These are phyloP conservation scores for Ophiocordyceps camponoti-leonardi DNA, from an alignment of 2,329 filamentous ascomycete species.

Conservation along the genomic window DNA sequence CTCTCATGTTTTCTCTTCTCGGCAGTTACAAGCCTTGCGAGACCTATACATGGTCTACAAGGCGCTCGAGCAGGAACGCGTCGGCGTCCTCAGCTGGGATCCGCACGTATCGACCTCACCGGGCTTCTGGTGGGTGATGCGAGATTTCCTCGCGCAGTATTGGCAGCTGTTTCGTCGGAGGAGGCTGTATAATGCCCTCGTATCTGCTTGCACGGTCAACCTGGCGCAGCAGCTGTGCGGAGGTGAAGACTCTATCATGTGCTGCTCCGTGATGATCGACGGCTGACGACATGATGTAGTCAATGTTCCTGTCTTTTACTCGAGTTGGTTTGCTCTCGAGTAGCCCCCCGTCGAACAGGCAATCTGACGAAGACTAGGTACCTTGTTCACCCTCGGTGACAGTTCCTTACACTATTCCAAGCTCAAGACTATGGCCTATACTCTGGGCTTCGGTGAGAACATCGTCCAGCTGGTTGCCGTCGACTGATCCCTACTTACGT, in stretches of 20 bases:
- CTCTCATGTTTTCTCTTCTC: not conserved
- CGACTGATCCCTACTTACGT: not conserved
- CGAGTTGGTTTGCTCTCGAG: slow-evolving; percentile 10
- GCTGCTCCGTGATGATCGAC: not conserved
- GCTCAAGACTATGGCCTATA: slow-evolving; percentile 11
- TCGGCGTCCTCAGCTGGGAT: slow-evolving; percentile 9
- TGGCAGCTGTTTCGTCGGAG: slow-evolving; percentile 11
- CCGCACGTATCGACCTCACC: slow-evolving; percentile 7
- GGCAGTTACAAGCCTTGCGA: slow-evolving; percentile 20
- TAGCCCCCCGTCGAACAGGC: not conserved
- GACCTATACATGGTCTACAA: slow-evolving; percentile 23
- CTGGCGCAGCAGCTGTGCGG: slow-evolving; percentile 17
- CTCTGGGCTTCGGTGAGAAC: slow-evolving; percentile 13
- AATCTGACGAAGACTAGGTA: not conserved
- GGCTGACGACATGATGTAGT: slow-evolving; percentile 6
- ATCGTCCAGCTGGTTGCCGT: not conserved
- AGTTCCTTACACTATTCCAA: slow-evolving; percentile 7
- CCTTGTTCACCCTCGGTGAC: not conserved
- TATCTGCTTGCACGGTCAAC: slow-evolving; percentile 13
- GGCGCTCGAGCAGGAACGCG: slow-evolving; percentile 12
- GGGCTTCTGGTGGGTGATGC: slow-evolving; percentile 11
- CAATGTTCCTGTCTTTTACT: slow-evolving; percentile 27
- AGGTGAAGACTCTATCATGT: slow-evolving; percentile 4
- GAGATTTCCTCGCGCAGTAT: slow-evolving; percentile 12
- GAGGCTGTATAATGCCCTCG: slow-evolving; percentile 14